Percentiles rank a stretch among this genome's conserved stretches.
Conservation (phyloP, 2,329 filamentous ascomycete species). For the Penicillium fuscoglaucum region DNA sequence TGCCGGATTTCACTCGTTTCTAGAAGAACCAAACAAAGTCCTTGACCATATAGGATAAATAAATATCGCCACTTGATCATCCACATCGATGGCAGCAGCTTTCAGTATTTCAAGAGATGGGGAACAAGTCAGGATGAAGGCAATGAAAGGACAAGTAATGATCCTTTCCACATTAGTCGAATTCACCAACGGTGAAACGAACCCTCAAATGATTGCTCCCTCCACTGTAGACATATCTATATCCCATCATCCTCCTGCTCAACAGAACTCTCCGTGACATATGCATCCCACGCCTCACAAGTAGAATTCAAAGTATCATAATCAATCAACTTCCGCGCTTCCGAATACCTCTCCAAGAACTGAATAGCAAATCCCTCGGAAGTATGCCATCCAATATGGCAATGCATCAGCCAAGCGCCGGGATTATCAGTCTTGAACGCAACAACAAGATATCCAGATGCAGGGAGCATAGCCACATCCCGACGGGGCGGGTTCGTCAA, state of each 20-base stretch:
- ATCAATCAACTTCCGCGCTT: not conserved
- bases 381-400: slow-evolving; percentile 36
- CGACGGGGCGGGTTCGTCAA: not conserved
- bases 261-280: not conserved
- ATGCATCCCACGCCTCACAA: not conserved
- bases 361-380: slow-evolving; percentile 30
- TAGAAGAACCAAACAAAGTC: no score
- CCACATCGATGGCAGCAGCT: no score
- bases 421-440: slow-evolving; percentile 56
- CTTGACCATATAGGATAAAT: no score
- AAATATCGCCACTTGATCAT: no score
- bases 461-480: not conserved
- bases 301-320: not conserved
- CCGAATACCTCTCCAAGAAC: not conserved
- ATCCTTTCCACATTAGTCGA: not conserved
- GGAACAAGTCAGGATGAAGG: no score
- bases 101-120: no score
- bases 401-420: slow-evolving; percentile 44
- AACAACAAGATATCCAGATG: slow-evolving; percentile 30
- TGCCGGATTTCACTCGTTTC: no score
- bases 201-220: not conserved
- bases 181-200: not conserved
- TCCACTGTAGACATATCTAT: not conserved
- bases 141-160: no score
- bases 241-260: not conserved